Base-by-base conservation (phyloP, 257 asterid genomes). In the Przewalskia tangutica region DNA sequence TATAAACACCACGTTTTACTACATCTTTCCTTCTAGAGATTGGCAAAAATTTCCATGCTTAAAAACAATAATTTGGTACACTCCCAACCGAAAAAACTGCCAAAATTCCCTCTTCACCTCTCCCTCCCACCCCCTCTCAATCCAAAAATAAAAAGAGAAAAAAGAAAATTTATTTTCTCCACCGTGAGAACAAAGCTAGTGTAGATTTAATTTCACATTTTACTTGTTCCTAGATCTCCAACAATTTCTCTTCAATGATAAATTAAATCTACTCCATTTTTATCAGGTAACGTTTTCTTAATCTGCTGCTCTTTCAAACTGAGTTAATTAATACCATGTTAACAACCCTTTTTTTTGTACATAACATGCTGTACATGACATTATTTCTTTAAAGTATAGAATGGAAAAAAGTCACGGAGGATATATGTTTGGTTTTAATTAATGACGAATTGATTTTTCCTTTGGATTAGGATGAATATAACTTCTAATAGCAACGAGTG, bases 81-180 rank as follows among this genome's bases (percentile, higher is more conserved):
- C 23, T 17, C 64, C 73, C 81, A 92, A 92, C 91, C 97, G 88
- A 85, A 77, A 87, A 85, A 92, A 88, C 93, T 88, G 94, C 97
- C 98, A 88, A 87, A 36, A 77, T 82, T 94, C 88, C 85, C 97
- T 90, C 97, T 59, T 70, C 32, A 60, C 94, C 95, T 84, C 89
- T 83, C 87, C 63, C 42, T 68, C 81, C 83, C 64, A 12, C 56
- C 78, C 65, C 81, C 68, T 1, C 23, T 42, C 82, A 38, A 14
- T 50, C 51, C 84, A 2, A 40, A 9, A 13, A 73, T n/a, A 13
- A 8, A 68, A 59, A 59, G 18, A 8, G 14, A 59, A 12, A 53
- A 53, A 14, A 53, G 18, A 42, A n/a, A 38, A 7, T 4, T 34
- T 32, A 5, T 65, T 14, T 34, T 38, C 3, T 65, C 71, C 42